phyloP scores from a whole-genome alignment of 805 yeast species.

The Myxozyma sirexii region DNA sequence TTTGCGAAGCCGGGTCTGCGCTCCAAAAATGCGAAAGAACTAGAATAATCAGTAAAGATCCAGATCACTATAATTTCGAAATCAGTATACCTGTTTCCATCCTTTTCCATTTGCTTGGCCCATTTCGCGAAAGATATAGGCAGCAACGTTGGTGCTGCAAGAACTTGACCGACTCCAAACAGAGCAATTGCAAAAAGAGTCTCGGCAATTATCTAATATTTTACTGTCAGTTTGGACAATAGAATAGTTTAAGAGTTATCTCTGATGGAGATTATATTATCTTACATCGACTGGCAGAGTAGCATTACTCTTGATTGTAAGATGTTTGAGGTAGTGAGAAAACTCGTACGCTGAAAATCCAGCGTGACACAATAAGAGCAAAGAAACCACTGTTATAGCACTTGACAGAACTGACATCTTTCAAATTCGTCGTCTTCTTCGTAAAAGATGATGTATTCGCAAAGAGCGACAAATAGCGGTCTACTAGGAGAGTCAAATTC shows the following conservation, averaged over 20 bases:
- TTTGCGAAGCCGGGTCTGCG: slow-evolving; percentile 20
- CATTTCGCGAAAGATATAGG: slow-evolving; percentile 29
- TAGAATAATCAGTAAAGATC: not conserved
- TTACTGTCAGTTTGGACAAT: not conserved
- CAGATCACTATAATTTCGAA: not conserved
- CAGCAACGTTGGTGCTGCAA: slow-evolving; percentile 15
- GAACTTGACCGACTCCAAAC: slow-evolving; percentile 27
- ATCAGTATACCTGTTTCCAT: slow-evolving; percentile 18
- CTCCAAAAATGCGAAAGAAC: slow-evolving; percentile 30
- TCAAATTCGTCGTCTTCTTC: no score
- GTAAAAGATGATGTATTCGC: no score
- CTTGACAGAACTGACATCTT: slow-evolving; percentile 21
- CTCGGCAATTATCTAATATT: slow-evolving; percentile 27
- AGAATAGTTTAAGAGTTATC: not conserved
- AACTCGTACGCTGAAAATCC: slow-evolving; percentile 35
- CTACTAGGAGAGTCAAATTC: not conserved
- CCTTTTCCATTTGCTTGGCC: slow-evolving; percentile 26
- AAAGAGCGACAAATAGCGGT: not conserved
- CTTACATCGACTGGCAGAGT: slow-evolving; percentile 31
- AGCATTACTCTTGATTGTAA: slow-evolving; percentile 12
- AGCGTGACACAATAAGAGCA: slow-evolving; percentile 27
- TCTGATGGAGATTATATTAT: not conserved
- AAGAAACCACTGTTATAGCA: slow-evolving; percentile 13
- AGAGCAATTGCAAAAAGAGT: slow-evolving; percentile 23
- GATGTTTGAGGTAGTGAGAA: slow-evolving; percentile 31